Percentiles rank a stretch among this genome's conserved stretches.
phyloP scores from a whole-genome alignment of 371 early-diverging fungal genomes.

The Mucor saturninus region DNA sequence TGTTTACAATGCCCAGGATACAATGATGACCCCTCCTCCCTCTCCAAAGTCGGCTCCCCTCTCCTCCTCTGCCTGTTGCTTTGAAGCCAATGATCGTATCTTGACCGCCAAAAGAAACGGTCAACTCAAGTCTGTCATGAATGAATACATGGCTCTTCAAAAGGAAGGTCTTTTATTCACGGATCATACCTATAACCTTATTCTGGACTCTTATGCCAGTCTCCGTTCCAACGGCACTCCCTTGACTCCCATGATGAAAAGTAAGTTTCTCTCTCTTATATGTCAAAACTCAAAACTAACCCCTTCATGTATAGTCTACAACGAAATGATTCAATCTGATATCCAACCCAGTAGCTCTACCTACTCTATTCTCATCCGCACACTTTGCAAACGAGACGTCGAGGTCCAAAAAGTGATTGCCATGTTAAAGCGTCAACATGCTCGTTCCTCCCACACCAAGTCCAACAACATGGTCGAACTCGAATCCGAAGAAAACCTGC shows the following conservation, averaged over 20 bases:
- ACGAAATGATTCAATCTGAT: conserved; percentile 48
- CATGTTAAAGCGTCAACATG: conserved; percentile 47
- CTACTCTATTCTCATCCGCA: conserved; percentile 46
- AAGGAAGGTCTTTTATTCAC: conserved; percentile 36
- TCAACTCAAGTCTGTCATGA: conserved; percentile 39
- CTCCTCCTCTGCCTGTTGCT: conserved; percentile 6
- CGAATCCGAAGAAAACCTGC: conserved; percentile 45
- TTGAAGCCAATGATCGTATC: conserved; percentile 36
- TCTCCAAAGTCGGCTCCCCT: conserved; percentile 31
- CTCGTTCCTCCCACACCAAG: conserved; percentile 28
- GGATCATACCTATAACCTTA: conserved; percentile 46
- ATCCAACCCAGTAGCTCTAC: conserved; percentile 49
- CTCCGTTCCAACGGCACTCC: conserved; percentile 47
- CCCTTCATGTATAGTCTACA: conserved; percentile 35
- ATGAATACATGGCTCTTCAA: conserved; percentile 39
- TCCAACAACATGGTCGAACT: conserved; percentile 34
- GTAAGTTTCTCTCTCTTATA: conserved; percentile 30
- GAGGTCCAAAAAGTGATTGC: conserved; percentile 56
- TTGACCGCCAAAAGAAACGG: conserved; percentile 40
- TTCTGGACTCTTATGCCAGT: conserved; percentile 44
- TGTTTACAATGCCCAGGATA: conserved; percentile 16
- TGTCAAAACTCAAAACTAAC: background rate
- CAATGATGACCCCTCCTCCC: conserved; percentile 36
- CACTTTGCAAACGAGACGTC: conserved; percentile 53
- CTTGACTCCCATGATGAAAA: conserved; percentile 39